Evolutionary conservation across 192 early-diverging fungal species (phyloP).

Genomic region (Ramicandelaber brevisporus): DNA sequence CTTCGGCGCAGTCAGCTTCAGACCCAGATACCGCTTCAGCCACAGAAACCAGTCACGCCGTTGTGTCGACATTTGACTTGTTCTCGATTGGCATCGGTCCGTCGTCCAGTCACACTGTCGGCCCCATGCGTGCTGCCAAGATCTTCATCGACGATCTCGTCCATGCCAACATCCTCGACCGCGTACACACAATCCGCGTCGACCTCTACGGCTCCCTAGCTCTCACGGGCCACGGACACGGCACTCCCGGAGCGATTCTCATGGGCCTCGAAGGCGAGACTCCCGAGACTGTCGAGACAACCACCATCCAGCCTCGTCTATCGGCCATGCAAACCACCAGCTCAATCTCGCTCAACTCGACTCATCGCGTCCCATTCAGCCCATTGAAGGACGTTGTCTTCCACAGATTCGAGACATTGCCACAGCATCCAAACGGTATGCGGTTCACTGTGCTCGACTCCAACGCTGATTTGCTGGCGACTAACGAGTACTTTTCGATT

Average conservation of each 20-base stretch:
- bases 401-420: constrained; percentile 62
- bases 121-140: constrained; percentile 92
- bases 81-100: constrained; percentile 92
- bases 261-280: constrained; percentile 81
- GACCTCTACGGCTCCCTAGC: constrained; percentile 88
- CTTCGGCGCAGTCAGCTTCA: too few relatives aligned
- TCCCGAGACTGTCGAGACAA: constrained; percentile 60
- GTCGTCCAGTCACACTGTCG: constrained; percentile 72
- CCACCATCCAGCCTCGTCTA: constrained; percentile 45
- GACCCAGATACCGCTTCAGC: too few relatives aligned
- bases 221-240: constrained; percentile 82
- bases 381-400: constrained; percentile 69
- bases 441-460: constrained; percentile 69
- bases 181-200: constrained; percentile 33
- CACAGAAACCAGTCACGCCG: constrained; percentile 39
- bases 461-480: constrained; percentile 61
- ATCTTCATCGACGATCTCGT: constrained; percentile 77
- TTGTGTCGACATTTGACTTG: constrained; percentile 82
- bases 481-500: constrained; percentile 90
- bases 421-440: constrained; percentile 91
- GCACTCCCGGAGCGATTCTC: constrained; percentile 76
- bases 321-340: constrained; percentile 46
- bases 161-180: constrained; percentile 31
- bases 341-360: constrained; percentile 43
- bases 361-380: constrained; percentile 54